Percentiles rank a stretch among this genome's conserved stretches.
Evolutionary conservation across 306 rosid species (phyloP).

Genomic region (Cyclanthera cordifolia): DNA sequence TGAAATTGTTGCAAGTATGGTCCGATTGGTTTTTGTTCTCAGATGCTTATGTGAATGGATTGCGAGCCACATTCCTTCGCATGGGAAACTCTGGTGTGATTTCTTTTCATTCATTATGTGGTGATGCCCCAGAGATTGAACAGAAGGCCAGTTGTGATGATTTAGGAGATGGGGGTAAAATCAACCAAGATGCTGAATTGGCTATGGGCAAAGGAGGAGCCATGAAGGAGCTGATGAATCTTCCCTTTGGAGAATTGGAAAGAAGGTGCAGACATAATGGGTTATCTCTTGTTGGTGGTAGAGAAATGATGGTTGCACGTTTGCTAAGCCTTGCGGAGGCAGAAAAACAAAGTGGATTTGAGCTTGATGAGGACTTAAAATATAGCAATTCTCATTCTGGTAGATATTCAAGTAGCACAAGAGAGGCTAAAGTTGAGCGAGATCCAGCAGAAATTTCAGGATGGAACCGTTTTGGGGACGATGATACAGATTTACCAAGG

Average conservation of each 20-base stretch:
- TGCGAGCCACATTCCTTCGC: constrained; percentile 86
- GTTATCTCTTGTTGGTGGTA: constrained; percentile 90
- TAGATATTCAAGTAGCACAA: constrained; percentile 43
- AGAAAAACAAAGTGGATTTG: constrained; percentile 78
- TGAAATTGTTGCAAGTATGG: constrained; percentile 97
- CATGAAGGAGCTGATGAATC: constrained; percentile 68
- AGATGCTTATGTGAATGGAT: constrained; percentile 91
- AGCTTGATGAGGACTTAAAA: constrained; percentile 77
- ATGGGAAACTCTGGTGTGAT: constrained; percentile 79
- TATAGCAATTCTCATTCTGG: constrained; percentile 54
- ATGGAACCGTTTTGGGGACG: constrained; percentile 53
- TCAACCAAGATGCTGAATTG: constrained; percentile 81
- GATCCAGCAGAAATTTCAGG: constrained; percentile 55
- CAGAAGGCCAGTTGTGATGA: constrained; percentile 57
- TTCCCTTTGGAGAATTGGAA: constrained; percentile 85
- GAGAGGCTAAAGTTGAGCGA: constrained; percentile 51
- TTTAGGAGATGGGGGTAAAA: constrained; percentile 40
- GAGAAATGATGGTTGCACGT: constrained; percentile 93
- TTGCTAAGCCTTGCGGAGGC: constrained; percentile 95
- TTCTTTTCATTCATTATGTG: constrained; percentile 80
- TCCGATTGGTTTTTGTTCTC: constrained; percentile 98
- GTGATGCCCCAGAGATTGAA: constrained; percentile 79
- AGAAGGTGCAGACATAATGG: constrained; percentile 98
- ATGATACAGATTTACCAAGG: constrained; percentile 35
- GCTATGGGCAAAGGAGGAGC: constrained; percentile 99